phyloP scores from a whole-genome alignment of 2,329 filamentous ascomycete species.

The Xylaria arbuscula region DNA sequence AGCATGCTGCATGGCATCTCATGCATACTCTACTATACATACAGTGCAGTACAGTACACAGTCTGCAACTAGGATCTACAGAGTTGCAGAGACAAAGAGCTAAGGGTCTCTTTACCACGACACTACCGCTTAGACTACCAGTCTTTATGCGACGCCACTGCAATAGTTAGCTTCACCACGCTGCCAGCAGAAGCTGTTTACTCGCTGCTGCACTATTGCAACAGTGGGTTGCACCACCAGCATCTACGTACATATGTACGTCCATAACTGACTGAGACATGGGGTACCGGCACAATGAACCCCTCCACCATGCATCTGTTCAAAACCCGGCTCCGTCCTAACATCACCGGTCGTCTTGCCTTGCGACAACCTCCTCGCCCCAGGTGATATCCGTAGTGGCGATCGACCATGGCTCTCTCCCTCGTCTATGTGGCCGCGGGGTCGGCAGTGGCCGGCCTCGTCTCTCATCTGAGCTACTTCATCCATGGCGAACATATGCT shows the following conservation, averaged over 20 bases:
- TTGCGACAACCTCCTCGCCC: conserved; percentile 3
- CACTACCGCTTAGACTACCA: too few species aligned
- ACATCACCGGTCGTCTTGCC: background rate
- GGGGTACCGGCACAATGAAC: background rate
- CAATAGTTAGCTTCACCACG: background rate
- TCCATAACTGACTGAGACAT: background rate
- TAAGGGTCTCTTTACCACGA: background rate
- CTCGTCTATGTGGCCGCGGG: conserved; percentile 15
- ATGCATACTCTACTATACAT: background rate
- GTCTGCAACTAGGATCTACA: conserved; percentile 26
- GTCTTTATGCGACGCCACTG: background rate
- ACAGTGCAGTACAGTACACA: background rate
- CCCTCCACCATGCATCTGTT: conserved; percentile 6
- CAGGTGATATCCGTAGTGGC: background rate
- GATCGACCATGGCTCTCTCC: conserved; percentile 22
- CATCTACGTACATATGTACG: background rate
- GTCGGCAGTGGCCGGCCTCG: conserved; percentile 28
- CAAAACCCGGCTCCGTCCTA: conserved; percentile 15
- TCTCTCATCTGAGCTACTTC: conserved; percentile 35
- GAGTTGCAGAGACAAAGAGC: conserved; percentile 2
- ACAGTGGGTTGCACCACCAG: conserved; percentile 8
- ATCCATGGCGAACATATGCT: conserved; percentile 39
- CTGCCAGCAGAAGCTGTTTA: background rate
- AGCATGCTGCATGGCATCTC: conserved; percentile 4
- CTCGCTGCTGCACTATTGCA: conserved; percentile 4